Conservation (phyloP, 345 rosid species). For the Chamaenerion angustifolium region DNA sequence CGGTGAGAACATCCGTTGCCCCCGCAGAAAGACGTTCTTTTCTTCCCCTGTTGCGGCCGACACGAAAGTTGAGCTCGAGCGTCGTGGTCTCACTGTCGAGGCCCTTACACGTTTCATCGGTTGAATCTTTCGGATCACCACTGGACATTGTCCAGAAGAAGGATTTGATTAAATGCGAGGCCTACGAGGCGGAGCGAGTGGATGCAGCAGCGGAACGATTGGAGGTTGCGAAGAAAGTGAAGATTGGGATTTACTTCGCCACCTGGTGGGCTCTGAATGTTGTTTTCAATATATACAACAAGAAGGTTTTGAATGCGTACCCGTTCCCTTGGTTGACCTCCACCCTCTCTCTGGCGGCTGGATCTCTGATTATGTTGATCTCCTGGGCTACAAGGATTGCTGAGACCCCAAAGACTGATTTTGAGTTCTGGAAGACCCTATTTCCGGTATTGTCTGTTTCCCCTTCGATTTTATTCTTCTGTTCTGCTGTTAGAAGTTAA, state of each 20-base stretch:
- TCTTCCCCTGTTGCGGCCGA: slow-evolving; percentile 16
- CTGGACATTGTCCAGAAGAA: slow-evolving; percentile 6
- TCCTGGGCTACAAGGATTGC: slow-evolving; percentile 85
- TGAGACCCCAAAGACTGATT: slow-evolving; percentile 75
- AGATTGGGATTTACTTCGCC: slow-evolving; percentile 86
- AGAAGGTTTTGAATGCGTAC: slow-evolving; percentile 90
- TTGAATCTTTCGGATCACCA: slow-evolving; percentile 15
- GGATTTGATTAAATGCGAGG: slow-evolving; percentile 42
- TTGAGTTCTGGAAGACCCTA: slow-evolving; percentile 88
- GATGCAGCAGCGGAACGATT: slow-evolving; percentile 23
- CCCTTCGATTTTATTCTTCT: too few species aligned
- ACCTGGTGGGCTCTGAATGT: slow-evolving; percentile 98
- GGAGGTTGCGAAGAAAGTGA: slow-evolving; percentile 43
- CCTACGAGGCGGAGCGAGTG: slow-evolving; percentile 70
- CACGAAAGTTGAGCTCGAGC: slow-evolving; percentile 10
- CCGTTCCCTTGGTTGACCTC: slow-evolving; percentile 99
- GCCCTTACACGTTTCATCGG: slow-evolving; percentile 48
- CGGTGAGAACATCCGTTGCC: slow-evolving; percentile 16
- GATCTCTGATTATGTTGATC: slow-evolving; percentile 92
- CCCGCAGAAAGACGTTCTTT: slow-evolving; percentile 21
- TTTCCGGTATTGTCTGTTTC: slow-evolving; percentile 42
- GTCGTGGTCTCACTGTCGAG: slow-evolving; percentile 30
- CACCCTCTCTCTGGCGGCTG: slow-evolving; percentile 82
- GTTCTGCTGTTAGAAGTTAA: too few species aligned
- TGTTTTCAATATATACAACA: slow-evolving; percentile 89